Conservation (phyloP, 768 basidiomycete genomes). For the Calocybe indica region DNA sequence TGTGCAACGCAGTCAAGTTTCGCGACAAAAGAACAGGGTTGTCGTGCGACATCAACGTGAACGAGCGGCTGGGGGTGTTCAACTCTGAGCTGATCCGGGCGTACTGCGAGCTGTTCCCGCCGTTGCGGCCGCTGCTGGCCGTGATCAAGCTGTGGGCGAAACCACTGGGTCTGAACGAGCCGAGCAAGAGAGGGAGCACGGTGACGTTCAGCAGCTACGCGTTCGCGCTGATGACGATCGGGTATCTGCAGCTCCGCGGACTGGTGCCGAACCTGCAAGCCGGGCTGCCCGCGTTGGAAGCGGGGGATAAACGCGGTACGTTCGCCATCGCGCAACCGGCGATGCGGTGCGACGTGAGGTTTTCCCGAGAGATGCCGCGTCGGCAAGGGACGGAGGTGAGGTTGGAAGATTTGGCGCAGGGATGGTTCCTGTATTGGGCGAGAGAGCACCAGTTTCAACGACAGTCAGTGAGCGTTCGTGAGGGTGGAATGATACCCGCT, state of each 20-base stretch:
- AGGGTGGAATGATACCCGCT: too few species aligned
- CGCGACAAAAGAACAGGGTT: conserved; percentile 34
- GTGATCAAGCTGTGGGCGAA: conserved; percentile 59
- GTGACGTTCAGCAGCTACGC: conserved; percentile 58
- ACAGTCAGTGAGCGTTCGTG: too few species aligned
- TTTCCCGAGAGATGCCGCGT: too few species aligned
- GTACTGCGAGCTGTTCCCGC: conserved; percentile 43
- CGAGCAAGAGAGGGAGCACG: conserved; percentile 19
- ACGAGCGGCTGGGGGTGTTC: conserved; percentile 49
- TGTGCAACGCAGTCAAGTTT: conserved; percentile 38
- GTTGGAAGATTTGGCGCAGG: too few species aligned
- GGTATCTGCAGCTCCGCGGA: conserved; percentile 47
- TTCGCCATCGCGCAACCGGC: conserved; percentile 22
- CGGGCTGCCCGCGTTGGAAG: conserved; percentile 14
- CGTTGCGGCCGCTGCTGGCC: conserved; percentile 36
- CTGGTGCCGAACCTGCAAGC: conserved; percentile 50
- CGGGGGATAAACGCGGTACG: conserved; percentile 7
- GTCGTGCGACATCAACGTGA: conserved; percentile 54
- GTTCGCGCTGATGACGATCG: conserved; percentile 54
- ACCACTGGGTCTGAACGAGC: conserved; percentile 42
- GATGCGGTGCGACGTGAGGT: too few species aligned
- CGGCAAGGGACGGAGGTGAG: too few species aligned
- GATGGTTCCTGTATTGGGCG: too few species aligned
- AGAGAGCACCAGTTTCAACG: too few species aligned
- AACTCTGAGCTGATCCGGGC: conserved; percentile 45